Evolutionary conservation across 169 alveolate species (phyloP).

Genomic region (Pseudocohnilembus persalinus): DNA sequence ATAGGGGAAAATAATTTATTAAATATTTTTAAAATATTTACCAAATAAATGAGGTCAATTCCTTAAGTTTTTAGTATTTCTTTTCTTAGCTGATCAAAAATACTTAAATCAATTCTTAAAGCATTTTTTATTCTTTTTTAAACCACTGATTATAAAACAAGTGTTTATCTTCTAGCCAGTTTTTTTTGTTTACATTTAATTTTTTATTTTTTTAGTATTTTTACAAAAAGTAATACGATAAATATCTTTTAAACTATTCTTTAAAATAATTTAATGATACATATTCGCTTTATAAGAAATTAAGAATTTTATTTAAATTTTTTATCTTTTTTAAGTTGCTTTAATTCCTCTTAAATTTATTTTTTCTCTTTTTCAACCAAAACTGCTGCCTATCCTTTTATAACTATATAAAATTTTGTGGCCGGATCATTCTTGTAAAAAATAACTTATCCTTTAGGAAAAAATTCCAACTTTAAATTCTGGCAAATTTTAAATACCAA

Average conservation of each 20-base stretch:
- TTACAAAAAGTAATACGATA: too few species aligned
- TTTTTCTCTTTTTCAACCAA: neutral
- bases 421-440: neutral
- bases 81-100: neutral
- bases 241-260: neutral
- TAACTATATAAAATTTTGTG: neutral
- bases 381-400: neutral
- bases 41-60: neutral
- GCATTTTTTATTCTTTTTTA: neutral
- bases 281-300: neutral
- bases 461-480: neutral
- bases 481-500: neutral
- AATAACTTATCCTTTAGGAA: neutral
- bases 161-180: neutral
- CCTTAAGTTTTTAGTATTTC: neutral
- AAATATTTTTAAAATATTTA: too few species aligned
- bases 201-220: too few species aligned
- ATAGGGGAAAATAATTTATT: too few species aligned
- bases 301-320: too few species aligned
- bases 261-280: neutral
- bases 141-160: neutral
- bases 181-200: neutral
- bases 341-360: neutral
- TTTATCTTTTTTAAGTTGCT: too few species aligned
- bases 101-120: neutral